A percentile compares a stretch with the other conserved stretches of the same genome.
These are phyloP conservation scores for Mucor lusitanicus DNA, from an alignment of 371 early-diverging fungal species.

Conservation along the genomic window DNA sequence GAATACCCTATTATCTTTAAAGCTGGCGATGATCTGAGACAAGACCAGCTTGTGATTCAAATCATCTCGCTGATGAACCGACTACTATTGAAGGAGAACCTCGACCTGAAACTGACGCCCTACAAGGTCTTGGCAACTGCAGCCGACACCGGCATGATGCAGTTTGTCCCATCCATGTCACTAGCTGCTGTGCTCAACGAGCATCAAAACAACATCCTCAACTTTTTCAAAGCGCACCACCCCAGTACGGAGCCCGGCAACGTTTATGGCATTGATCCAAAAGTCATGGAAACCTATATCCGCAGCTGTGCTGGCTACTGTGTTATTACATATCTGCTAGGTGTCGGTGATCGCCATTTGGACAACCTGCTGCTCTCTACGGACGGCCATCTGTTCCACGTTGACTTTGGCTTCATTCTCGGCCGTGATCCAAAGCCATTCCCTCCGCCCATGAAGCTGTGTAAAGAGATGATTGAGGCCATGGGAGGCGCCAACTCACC, in stretches of 20 bases:
- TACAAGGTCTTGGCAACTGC: constrained; percentile 96
- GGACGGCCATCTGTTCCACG: constrained; percentile 92
- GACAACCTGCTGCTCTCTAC: constrained; percentile 94
- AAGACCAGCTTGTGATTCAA: constrained; percentile 97
- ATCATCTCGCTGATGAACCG: constrained; percentile 95
- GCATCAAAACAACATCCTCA: constrained; percentile 78
- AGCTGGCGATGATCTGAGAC: constrained; percentile 94
- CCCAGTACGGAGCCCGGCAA: constrained; percentile 62
- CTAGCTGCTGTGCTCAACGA: constrained; percentile 90
- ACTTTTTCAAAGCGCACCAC: constrained; percentile 74
- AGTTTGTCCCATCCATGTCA: constrained; percentile 86
- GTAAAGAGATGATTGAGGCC: constrained; percentile 98
- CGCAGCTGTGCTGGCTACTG: constrained; percentile 97
- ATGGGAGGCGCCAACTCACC: constrained; percentile 92
- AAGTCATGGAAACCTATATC: constrained; percentile 93
- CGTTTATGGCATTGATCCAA: constrained; percentile 70
- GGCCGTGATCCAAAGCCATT: constrained; percentile 99
- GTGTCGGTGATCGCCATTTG: constrained; percentile 99
- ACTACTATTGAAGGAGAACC: constrained; percentile 88
- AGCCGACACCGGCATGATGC: constrained; percentile 88
- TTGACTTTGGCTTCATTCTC: constrained; percentile 98
- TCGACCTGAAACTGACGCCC: constrained; percentile 90
- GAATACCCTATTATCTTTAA: constrained; percentile 95
- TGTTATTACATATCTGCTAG: constrained; percentile 96
- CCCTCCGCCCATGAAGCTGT: constrained; percentile 98